Base-by-base conservation (phyloP, 768 basidiomycete genomes). In the Hygrophoropsis aurantiaca region DNA sequence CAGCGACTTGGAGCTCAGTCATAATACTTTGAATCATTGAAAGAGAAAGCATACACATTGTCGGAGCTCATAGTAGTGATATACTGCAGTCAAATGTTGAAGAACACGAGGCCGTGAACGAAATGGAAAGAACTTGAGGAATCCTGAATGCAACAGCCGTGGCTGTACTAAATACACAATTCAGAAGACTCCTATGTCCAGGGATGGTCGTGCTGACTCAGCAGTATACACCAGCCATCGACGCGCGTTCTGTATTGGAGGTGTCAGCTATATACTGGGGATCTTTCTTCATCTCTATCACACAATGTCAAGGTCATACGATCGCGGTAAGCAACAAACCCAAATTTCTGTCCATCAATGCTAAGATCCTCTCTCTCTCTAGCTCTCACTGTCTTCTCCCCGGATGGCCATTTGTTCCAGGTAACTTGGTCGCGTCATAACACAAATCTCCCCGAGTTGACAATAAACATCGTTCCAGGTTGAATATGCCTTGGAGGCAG, bases 401-500 rank as follows among this genome's bases (percentile, higher is more conserved):
- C 95, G 49, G 97, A 98, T 75, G 97, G 97, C 15, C 97, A 99
- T 74, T 76, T 99, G 58, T 97, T 97, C 79, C 94, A 97, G 80
- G 94, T 91, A 55, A 51, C 71, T 35, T 48, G 24, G 54, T 55
- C 67, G 67, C 67, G 65, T 59, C 59, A 47, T 42, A 40, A 36
- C 25, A 34, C 32, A 39, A 20, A 19, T 16, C 26, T 52, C 52
- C 41, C 30, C 35, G 40, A 49, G 52, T 52, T 49, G 42, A 52
- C 41, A 38, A 36, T 42, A 60, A 52, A 52, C 61, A 30, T 54
- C 61, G 21, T 50, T 49, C 40, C 69, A 98, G 94, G 97, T 99
- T 56, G 97, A 99, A 73, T 99, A 99, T 68, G 97, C 97, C 11
- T 74, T 87, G n/a, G 97, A 99, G 70, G 97, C 97, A 45, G 97